Evolutionary conservation across 2,329 filamentous ascomycete species (phyloP), one percentile per base, ranked within the genome.

Genomic region (Bipolaris victoriae): DNA sequence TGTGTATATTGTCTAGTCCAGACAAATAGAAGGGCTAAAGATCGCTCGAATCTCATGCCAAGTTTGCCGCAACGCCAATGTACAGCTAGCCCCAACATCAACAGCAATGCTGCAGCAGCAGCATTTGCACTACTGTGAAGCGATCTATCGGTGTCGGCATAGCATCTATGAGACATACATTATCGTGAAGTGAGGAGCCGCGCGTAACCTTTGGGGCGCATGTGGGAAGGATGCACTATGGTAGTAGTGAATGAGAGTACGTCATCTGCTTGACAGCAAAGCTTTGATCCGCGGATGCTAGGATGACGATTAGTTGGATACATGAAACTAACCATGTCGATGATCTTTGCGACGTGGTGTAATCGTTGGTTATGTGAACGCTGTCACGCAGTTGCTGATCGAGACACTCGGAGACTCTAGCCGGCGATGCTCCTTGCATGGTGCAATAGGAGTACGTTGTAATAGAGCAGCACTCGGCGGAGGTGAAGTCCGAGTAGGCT

Each of bases 401-500:
- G 26, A 7, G 36, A 24, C 10, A 31, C 10, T 13, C 20, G 49
- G 36, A 49, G 7, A 43, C 11, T 29, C 11, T 16, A 22, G 10
- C 18, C 9, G 26, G 18, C 26, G 11, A 41, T 52, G 9, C 16
- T 37, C 43, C 36, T 18, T 26, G 33, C 20, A 31, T n/a, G 20
- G 7, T 41, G 22, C 18, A 22, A 7, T 5, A 20, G 20, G 20
- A 20, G 20, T 20, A 16, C 43, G 41, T 46, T 48, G 52, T 20
- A 31, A 31, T 45, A 47, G 50, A 39, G 40, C 49, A 51, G 35
- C 40, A 33, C 2, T 49, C 49, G n/a, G 35, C 44, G 39, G 24
- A 41, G 29, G 43, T 4, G 24, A n/a, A 45, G 43, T 52, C 43
- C 52, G 37, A 54, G 50, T 50, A 33, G 16, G 15, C 24, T 10